These are phyloP conservation scores for Hypoxylon cercidicola DNA, from an alignment of 495 filamentous ascomycete species.

Conservation along the genomic window DNA sequence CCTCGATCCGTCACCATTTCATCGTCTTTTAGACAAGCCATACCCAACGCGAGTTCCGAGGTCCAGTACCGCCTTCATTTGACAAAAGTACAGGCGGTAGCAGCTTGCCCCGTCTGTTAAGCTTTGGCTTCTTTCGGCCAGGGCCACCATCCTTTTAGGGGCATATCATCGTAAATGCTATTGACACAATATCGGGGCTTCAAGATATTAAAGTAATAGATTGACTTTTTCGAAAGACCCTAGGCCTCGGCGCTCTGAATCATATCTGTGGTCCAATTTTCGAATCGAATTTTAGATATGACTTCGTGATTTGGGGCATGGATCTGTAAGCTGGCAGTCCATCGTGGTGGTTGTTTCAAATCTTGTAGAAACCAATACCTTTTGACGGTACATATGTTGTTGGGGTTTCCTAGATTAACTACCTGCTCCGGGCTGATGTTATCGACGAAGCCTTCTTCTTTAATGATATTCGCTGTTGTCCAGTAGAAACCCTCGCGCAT, in stretches of 20 bases:
- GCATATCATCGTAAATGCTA: conserved; percentile 33
- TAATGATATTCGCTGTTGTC: conserved; percentile 23
- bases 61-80: conserved; percentile 3
- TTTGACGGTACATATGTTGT: not conserved
- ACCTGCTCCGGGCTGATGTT: not conserved
- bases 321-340: conserved; percentile 20
- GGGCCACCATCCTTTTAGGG: conserved; percentile 35
- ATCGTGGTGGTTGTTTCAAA: conserved; percentile 17
- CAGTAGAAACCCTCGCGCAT: conserved; percentile 41
- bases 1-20: not conserved
- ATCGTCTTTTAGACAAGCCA: not conserved
- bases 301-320: conserved; percentile 8
- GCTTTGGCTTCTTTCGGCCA: conserved; percentile 23
- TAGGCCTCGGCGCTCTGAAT: conserved; percentile 2
- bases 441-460: conserved; percentile 27
- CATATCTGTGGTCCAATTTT: conserved; percentile 12
- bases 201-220: conserved; percentile 7
- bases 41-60: conserved; percentile 1
- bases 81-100: not conserved
- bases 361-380: conserved; percentile 25
- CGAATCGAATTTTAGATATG: conserved; percentile 12
- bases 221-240: conserved; percentile 1
- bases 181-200: conserved; percentile 14
- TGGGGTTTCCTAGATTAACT: not conserved
- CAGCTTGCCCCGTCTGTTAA: not conserved